These are phyloP conservation scores for Chaetomium sp. DNA, from an alignment of 2,329 filamentous ascomycete species.

Conservation along the genomic window DNA sequence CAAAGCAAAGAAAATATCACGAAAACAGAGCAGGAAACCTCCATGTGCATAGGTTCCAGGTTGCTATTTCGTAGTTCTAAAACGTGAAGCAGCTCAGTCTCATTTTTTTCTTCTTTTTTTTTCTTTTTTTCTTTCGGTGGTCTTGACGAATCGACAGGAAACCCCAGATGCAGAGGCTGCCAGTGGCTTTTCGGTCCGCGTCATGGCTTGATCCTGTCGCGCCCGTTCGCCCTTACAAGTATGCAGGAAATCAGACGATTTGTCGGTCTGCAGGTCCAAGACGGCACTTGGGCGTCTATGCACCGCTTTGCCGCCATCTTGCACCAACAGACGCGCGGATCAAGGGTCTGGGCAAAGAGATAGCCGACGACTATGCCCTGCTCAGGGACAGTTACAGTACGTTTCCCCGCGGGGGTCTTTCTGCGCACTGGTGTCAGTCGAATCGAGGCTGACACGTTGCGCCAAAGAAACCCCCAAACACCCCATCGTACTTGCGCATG, in stretches of 20 bases:
- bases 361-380: conserved; percentile 34
- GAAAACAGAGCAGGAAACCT: not conserved
- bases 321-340: conserved; percentile 30
- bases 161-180: conserved; percentile 6
- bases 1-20: not conserved
- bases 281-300: conserved; percentile 25
- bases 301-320: conserved; percentile 20
- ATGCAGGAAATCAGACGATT: conserved; percentile 18
- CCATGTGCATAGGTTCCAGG: too few relatives aligned
- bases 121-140: not conserved
- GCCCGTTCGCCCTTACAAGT: not conserved
- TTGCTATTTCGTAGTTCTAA: not conserved
- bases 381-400: conserved; percentile 33
- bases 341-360: conserved; percentile 31
- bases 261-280: conserved; percentile 13
- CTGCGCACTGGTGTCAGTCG: not conserved
- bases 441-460: conserved; percentile 23
- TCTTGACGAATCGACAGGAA: not conserved
- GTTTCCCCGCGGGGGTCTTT: not conserved
- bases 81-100: not conserved
- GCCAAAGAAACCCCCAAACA: conserved; percentile 56
- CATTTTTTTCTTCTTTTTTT: not conserved
- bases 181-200: conserved; percentile 5
- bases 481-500: conserved; percentile 67
- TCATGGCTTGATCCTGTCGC: conserved; percentile 6